Percentiles rank a stretch among this genome's conserved stretches.
phyloP scores from a whole-genome alignment of 2,329 filamentous ascomycete genomes.

The Rasamsonia emersonii region DNA sequence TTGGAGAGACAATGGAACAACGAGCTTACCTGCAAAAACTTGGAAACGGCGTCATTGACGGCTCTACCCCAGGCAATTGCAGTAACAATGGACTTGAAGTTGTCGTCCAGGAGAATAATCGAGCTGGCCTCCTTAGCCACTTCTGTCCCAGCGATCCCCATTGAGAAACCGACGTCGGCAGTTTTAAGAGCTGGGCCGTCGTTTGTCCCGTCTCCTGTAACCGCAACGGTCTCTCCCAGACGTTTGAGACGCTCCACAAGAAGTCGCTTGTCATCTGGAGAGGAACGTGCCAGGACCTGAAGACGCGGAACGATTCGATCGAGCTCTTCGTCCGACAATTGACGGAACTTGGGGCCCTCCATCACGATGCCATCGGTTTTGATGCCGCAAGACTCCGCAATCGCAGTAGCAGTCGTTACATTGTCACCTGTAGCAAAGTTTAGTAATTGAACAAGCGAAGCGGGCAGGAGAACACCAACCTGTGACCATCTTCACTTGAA shows the following conservation, averaged over 20 bases:
- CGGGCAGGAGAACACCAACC: slow-evolving; percentile 24
- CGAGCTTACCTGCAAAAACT: slow-evolving; percentile 48
- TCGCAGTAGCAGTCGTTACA: slow-evolving; percentile 62
- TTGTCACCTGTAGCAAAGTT: slow-evolving; percentile 56
- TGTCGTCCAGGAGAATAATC: slow-evolving; percentile 59
- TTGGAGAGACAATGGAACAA: slow-evolving; percentile 28
- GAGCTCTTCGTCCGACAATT: slow-evolving; percentile 52
- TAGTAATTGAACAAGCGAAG: slow-evolving; percentile 1
- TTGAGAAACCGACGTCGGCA: slow-evolving; percentile 60
- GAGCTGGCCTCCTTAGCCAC: slow-evolving; percentile 62
- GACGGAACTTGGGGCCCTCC: slow-evolving; percentile 60
- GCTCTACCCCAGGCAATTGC: slow-evolving; percentile 61
- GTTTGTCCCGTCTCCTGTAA: slow-evolving; percentile 59
- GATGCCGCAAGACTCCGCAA: slow-evolving; percentile 66
- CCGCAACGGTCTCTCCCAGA: slow-evolving; percentile 55
- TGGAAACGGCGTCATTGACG: slow-evolving; percentile 60
- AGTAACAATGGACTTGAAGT: slow-evolving; percentile 57
- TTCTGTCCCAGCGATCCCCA: slow-evolving; percentile 59
- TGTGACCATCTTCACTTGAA: slow-evolving; percentile 66
- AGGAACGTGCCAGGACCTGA: slow-evolving; percentile 57
- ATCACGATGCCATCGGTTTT: slow-evolving; percentile 53
- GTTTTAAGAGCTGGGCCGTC: slow-evolving; percentile 58
- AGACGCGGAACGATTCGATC: slow-evolving; percentile 50
- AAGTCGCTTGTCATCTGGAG: slow-evolving; percentile 59
- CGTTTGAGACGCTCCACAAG: slow-evolving; percentile 53